Evolutionary conservation across 495 filamentous ascomycete genomes (phyloP).

Genomic region (Penicillium desertorum): DNA sequence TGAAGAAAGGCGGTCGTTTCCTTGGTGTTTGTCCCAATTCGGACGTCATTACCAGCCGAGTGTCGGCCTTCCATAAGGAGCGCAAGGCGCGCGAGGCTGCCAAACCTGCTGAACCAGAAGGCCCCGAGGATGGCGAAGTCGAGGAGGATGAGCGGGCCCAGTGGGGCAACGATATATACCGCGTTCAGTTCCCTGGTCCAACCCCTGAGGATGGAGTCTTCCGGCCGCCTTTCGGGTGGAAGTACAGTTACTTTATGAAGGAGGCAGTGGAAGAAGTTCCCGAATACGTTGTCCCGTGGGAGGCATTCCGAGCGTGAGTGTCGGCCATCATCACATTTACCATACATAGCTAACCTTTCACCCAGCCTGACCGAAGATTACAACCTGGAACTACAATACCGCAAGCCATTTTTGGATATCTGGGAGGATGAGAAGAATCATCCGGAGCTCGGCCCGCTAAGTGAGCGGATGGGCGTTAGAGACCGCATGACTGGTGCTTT

Average conservation of each 20-base stretch:
- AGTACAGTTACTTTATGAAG: constrained; percentile 91
- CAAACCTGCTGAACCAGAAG: constrained; percentile 30
- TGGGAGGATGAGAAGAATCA: constrained; percentile 89
- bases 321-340: background rate
- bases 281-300: constrained; percentile 98
- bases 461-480: constrained; percentile 91
- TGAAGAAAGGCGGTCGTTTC: constrained; percentile 93
- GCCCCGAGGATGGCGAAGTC: constrained; percentile 51
- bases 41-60: constrained; percentile 71
- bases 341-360: constrained; percentile 21
- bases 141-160: constrained; percentile 55
- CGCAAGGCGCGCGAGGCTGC: constrained; percentile 46
- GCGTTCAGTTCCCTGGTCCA: constrained; percentile 77
- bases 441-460: constrained; percentile 71
- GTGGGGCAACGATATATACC: constrained; percentile 93
- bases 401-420: constrained; percentile 82
- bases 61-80: constrained; percentile 63
- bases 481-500: constrained; percentile 65
- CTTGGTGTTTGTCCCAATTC: constrained; percentile 92
- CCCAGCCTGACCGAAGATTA: constrained; percentile 81
- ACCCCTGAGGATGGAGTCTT: constrained; percentile 77
- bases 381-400: constrained; percentile 91
- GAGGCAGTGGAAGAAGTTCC: constrained; percentile 96
- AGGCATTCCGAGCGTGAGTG: constrained; percentile 78
- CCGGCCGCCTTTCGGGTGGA: constrained; percentile 94